Percentiles rank a stretch among this genome's conserved stretches.
phyloP scores from a whole-genome alignment of 768 basidiomycete genomes.

The Crucibulum laeve region DNA sequence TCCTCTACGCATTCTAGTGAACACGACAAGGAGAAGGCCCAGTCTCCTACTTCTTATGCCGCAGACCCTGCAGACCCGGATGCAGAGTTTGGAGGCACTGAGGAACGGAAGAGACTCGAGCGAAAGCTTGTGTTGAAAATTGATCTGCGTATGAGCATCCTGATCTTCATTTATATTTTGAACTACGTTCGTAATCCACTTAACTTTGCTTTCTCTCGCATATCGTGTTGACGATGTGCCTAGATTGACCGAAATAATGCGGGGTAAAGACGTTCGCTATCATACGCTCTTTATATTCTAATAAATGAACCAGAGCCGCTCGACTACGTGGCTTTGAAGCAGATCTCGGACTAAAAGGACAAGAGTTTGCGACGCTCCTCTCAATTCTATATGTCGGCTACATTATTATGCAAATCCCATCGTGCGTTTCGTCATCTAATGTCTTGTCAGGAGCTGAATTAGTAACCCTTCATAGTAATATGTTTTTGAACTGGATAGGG shows the following conservation, averaged over 20 bases:
- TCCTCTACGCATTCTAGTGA: slow-evolving; percentile 11
- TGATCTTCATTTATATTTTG: slow-evolving; percentile 48
- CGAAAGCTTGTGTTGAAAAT: slow-evolving; percentile 50
- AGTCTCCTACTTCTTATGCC: neutral
- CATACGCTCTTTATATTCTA: neutral
- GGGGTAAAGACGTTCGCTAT: slow-evolving; percentile 34
- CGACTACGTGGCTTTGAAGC: slow-evolving; percentile 67
- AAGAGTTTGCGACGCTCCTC: slow-evolving; percentile 64
- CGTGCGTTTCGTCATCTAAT: slow-evolving; percentile 34
- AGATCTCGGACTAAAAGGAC: slow-evolving; percentile 55
- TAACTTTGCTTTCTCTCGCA: neutral
- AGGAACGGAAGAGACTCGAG: slow-evolving; percentile 43
- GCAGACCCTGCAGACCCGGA: slow-evolving; percentile 18
- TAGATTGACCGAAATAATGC: slow-evolving; percentile 79
- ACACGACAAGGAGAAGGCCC: slow-evolving; percentile 11
- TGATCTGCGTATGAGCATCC: slow-evolving; percentile 51
- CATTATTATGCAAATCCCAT: slow-evolving; percentile 77
- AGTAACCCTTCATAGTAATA: slow-evolving; percentile 45
- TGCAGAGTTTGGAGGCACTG: slow-evolving; percentile 45
- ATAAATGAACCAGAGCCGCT: slow-evolving; percentile 47
- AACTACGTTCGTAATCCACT: slow-evolving; percentile 33
- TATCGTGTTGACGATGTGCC: slow-evolving; percentile 4
- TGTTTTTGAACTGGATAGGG: slow-evolving; percentile 68
- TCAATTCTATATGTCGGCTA: slow-evolving; percentile 72
- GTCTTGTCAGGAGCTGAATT: neutral